phyloP scores from a whole-genome alignment of 169 alveolate species.

The Eimeria tenella region DNA sequence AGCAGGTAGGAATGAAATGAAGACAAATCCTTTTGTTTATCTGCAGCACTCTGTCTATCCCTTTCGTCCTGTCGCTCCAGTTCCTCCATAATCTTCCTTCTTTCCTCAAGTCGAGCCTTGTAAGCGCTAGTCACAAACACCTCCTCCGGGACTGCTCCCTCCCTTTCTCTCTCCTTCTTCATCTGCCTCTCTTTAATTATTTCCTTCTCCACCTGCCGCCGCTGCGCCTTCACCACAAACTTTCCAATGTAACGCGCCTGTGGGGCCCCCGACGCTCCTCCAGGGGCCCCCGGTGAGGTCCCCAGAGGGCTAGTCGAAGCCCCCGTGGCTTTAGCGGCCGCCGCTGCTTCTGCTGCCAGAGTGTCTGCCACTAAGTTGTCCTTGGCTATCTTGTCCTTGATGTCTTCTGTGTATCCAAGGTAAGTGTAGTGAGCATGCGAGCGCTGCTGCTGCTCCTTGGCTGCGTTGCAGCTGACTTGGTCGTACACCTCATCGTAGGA shows the following conservation, averaged over 20 bases:
- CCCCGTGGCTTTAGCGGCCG: neutral
- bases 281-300: slow-evolving; percentile 1
- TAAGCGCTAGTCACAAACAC: slow-evolving; percentile 63
- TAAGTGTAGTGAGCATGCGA: neutral
- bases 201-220: slow-evolving; percentile 73
- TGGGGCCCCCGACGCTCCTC: neutral
- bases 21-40: slow-evolving; percentile 47
- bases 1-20: slow-evolving; percentile 66
- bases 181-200: slow-evolving; percentile 62
- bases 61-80: slow-evolving; percentile 49
- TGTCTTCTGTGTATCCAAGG: slow-evolving; percentile 43
- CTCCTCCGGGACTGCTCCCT: slow-evolving; percentile 8
- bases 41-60: slow-evolving; percentile 25
- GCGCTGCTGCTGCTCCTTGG: slow-evolving; percentile 30
- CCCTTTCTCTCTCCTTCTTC: slow-evolving; percentile 65
- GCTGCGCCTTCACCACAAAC: slow-evolving; percentile 21
- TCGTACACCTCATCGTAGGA: slow-evolving; percentile 71
- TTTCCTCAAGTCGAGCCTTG: slow-evolving; percentile 42
- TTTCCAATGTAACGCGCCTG: slow-evolving; percentile 48
- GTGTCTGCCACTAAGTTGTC: neutral
- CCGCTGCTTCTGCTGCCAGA: slow-evolving; percentile 33
- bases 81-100: slow-evolving; percentile 34
- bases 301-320: neutral
- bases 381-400: neutral
- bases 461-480: slow-evolving; percentile 22